These are phyloP conservation scores for Quercus gilva DNA, from an alignment of 306 rosid species.

Conservation along the genomic window DNA sequence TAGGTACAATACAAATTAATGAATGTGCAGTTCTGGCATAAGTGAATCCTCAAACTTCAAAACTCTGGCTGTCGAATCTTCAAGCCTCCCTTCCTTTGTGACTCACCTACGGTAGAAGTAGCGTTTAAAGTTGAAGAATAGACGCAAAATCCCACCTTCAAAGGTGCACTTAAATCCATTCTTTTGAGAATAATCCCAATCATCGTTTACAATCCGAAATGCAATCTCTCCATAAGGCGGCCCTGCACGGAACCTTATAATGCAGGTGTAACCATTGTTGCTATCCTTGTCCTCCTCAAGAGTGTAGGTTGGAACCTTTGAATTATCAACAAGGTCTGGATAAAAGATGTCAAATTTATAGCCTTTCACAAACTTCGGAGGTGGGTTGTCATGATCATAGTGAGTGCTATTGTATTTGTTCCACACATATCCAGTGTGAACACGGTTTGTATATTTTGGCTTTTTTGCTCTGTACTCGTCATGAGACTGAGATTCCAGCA, in stretches of 20 bases:
- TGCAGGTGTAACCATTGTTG: slow-evolving; percentile 84
- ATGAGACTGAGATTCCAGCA: slow-evolving; percentile 96
- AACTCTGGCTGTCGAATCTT: no score
- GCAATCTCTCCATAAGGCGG: slow-evolving; percentile 95
- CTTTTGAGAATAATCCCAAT: slow-evolving; percentile 90
- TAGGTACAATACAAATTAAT: no score
- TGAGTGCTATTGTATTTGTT: slow-evolving; percentile 96
- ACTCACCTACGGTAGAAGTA: slow-evolving; percentile 70
- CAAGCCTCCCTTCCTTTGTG: no score
- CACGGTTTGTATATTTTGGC: slow-evolving; percentile 94
- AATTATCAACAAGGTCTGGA: slow-evolving; percentile 95
- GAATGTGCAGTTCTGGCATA: no score
- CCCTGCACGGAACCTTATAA: slow-evolving; percentile 88
- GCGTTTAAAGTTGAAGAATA: slow-evolving; percentile 87
- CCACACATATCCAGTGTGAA: slow-evolving; percentile 97
- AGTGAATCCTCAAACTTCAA: no score
- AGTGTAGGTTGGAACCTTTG: slow-evolving; percentile 73
- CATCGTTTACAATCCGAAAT: slow-evolving; percentile 89
- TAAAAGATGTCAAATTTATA: slow-evolving; percentile 89
- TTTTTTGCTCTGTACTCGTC: slow-evolving; percentile 94
- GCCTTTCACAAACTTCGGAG: slow-evolving; percentile 94
- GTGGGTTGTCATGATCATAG: slow-evolving; percentile 97
- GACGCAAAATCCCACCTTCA: slow-evolving; percentile 83
- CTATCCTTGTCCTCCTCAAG: slow-evolving; percentile 95
- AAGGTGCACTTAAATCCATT: slow-evolving; percentile 89